Base-by-base conservation (phyloP, 2,329 filamentous ascomycete genomes). In the Aspergillus puulaauensis region DNA sequence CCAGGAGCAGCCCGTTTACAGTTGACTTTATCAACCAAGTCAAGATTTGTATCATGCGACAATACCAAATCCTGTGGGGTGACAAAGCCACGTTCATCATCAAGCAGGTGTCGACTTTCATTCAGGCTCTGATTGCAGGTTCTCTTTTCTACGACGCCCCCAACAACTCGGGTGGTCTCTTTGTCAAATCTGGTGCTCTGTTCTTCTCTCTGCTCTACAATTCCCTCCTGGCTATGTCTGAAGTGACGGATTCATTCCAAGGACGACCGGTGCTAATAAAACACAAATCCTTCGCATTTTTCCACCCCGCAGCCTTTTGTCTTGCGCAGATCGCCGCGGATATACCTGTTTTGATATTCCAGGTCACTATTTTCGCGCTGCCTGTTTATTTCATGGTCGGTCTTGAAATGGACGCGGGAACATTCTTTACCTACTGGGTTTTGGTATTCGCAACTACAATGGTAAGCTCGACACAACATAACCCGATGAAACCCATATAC, bases 101-200 rank as follows among this genome's bases (percentile, higher is more conserved):
- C 72, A 87, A 86, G 67, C 85, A 88, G 63, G 71, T 78, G 5
- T 80, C 81, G 0, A 86, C 82, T 1, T 66, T 89, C 7, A 64
- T 79, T 0, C 84, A 88, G 64, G 85, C 86, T 0, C 71, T 90
- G 5, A 83, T 90, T 57, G 78, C 82, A 2, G 87, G 86, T 6
- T 89, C 86, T 0, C 77, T 90, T 3, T 90, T 90, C 72, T 90
- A 89, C 72, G 80, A 86, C 55, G 83, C 86, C 0, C 81, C 86
- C 0, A 58, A 74, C 23, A 84, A 81, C 50, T 83, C 85, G 0
- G 77, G 73, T 1, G 87, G 87, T 8, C 72, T 90, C 0, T 90
- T 90, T 68, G 68, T 83, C 64, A 88, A 88, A 64, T 80, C 81
- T 0, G 88, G 87, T 52, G 81, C 86, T 0, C 73, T 87, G 4